Evolutionary conservation across 2,329 filamentous ascomycete species (phyloP), one percentile per base, ranked within the genome.

Genomic region (Colletotrichum costaricense): DNA sequence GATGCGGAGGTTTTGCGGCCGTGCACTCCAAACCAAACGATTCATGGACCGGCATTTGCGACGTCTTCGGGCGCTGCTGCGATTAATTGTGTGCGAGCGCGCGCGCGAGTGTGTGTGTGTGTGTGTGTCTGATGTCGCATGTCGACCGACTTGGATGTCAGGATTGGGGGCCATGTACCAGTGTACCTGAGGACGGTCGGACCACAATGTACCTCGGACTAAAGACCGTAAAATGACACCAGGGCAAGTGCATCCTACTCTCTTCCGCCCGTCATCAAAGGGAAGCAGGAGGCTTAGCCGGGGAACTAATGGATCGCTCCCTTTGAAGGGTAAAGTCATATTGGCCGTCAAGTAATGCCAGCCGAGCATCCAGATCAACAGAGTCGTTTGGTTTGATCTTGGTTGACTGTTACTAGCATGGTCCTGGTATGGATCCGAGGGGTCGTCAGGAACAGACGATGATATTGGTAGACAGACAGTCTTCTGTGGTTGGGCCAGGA

Each of bases 61-160:
- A 64, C 65, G 59, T 60, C 54, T 66, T 69, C 54, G 66, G 54
- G 49, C 12, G 9, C 42, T 33, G 56, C 28, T 54, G 28, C 28
- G 16, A 26, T 14, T 54, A n/a, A 55, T n/a, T 52, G n/a, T 22
- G 30, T 30, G 42, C 42, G 42, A 49, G 42, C 42, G 16, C 19
- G 16, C 19, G 42, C 42, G 42, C 35, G 24, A 28, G 63, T 59
- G 14, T 68, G 56, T 70, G 14, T 59, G 56, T 59, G 12, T 68
- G 35, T 70, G 66, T 57, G 59, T 73, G 67, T 73, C 67, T 71
- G 71, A 73, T 73, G 71, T 73, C 60, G 71, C 67, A 73, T 66
- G 67, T 71, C 67, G 67, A 52, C 59, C 56, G 38, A 73, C 52
- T 49, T 55, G 56, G 35, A 62, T 66, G 67, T 59, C 12, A 56